Conservation (phyloP, 2,329 filamentous ascomycete genomes). For the Bipolaris bicolor region DNA sequence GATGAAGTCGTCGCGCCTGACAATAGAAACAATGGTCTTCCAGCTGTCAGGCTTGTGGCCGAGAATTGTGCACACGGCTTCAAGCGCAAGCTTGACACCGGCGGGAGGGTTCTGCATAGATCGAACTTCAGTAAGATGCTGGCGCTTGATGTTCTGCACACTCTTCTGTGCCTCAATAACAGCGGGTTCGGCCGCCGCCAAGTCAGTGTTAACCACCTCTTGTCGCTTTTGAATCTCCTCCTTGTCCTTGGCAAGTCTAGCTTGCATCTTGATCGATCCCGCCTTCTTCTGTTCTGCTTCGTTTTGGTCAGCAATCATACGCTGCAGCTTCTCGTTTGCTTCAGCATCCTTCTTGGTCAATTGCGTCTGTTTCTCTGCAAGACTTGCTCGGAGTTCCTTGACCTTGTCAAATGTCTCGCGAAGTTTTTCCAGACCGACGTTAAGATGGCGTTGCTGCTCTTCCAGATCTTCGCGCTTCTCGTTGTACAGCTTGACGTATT, state of each 20-base stretch:
- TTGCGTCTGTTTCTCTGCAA: slow-evolving; percentile 93
- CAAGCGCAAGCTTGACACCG: slow-evolving; percentile 88
- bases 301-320: slow-evolving; percentile 94
- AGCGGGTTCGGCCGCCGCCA: slow-evolving; percentile 90
- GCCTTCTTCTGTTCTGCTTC: slow-evolving; percentile 92
- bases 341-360: slow-evolving; percentile 92
- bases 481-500: slow-evolving; percentile 96
- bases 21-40: slow-evolving; percentile 87
- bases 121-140: slow-evolving; percentile 95
- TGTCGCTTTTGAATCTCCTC: slow-evolving; percentile 81
- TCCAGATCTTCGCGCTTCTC: slow-evolving; percentile 98
- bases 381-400: slow-evolving; percentile 83
- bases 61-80: slow-evolving; percentile 94
- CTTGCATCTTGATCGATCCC: slow-evolving; percentile 87
- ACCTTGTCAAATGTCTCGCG: slow-evolving; percentile 98
- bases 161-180: slow-evolving; percentile 92
- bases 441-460: slow-evolving; percentile 97
- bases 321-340: slow-evolving; percentile 95
- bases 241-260: slow-evolving; percentile 85
- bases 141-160: slow-evolving; percentile 97
- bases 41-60: slow-evolving; percentile 89
- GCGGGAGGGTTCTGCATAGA: slow-evolving; percentile 93
- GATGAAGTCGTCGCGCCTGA: slow-evolving; percentile 95
- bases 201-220: slow-evolving; percentile 83
- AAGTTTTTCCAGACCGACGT: slow-evolving; percentile 96